phyloP scores from a whole-genome alignment of 2,329 filamentous ascomycete species.

The Talaromyces verruculosus region DNA sequence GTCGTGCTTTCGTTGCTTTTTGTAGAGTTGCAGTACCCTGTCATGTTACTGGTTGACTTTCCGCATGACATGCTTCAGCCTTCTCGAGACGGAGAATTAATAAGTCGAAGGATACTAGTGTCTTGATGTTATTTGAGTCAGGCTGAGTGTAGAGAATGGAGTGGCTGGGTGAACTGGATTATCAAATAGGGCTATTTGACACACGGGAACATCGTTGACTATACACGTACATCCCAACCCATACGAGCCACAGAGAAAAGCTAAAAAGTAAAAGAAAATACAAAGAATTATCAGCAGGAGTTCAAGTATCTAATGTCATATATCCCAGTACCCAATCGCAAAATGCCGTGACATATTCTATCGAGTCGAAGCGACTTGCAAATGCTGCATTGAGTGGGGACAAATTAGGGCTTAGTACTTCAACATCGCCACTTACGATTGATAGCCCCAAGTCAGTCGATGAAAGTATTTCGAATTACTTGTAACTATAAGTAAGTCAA shows the following conservation, averaged over 20 bases:
- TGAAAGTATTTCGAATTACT: too few species aligned
- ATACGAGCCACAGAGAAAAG: not conserved
- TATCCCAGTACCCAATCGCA: too few species aligned
- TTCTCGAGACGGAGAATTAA: not conserved
- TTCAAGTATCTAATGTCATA: not conserved
- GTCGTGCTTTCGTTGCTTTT: slow-evolving; percentile 2
- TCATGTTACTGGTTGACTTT: too few species aligned
- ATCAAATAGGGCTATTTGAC: not conserved
- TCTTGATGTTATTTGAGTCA: not conserved
- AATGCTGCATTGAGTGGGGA: too few species aligned
- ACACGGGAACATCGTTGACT: not conserved
- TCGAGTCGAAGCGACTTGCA: too few species aligned
- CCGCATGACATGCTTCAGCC: not conserved
- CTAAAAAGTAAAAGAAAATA: not conserved
- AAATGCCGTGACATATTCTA: too few species aligned
- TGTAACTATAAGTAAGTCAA: too few species aligned
- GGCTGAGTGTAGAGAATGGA: not conserved
- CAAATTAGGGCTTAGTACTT: too few species aligned
- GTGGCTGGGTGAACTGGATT: not conserved
- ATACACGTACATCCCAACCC: not conserved
- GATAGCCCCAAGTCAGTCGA: too few species aligned
- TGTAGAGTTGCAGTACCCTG: not conserved
- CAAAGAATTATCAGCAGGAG: not conserved
- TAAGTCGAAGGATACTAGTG: not conserved
- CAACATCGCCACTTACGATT: too few species aligned